Percentiles rank a stretch among this genome's conserved stretches.
Conservation (phyloP, 163 green algal genomes). For the Scenedesmus sp. region DNA sequence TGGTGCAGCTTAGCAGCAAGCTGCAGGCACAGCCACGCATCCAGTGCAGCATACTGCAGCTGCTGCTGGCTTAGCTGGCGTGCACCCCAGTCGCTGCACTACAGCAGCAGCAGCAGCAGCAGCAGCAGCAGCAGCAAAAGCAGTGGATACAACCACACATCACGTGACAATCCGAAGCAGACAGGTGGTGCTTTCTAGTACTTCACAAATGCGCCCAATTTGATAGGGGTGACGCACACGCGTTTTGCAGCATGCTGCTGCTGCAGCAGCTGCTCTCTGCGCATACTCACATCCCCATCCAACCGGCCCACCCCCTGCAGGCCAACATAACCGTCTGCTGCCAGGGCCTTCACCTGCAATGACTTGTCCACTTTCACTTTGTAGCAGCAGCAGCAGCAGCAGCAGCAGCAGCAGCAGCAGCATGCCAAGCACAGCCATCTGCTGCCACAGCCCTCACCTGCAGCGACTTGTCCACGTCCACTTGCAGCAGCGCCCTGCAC, state of each 20-base stretch:
- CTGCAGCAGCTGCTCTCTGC: too few species aligned
- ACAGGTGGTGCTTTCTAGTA: too few species aligned
- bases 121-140: not conserved
- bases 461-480: constrained; percentile 1
- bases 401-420: not conserved
- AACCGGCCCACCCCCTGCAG: too few species aligned
- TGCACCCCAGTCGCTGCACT: constrained; percentile 25
- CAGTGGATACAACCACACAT: too few species aligned
- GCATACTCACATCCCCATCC: too few species aligned
- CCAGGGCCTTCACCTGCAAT: too few species aligned
- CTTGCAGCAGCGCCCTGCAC: not conserved
- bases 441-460: not conserved
- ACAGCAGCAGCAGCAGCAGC: constrained; percentile 1
- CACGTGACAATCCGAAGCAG: too few species aligned
- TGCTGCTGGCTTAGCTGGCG: not conserved
- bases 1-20: constrained; percentile 14
- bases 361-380: too few species aligned
- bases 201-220: too few species aligned
- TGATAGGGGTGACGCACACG: not conserved
- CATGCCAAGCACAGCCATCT: not conserved
- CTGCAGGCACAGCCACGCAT: constrained; percentile 31
- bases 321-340: too few species aligned
- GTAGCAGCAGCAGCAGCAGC: not conserved
- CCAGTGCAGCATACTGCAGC: constrained; percentile 33
- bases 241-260: not conserved